Base-by-base conservation (phyloP, 257 asterid genomes). In the Salvia hispanica region DNA sequence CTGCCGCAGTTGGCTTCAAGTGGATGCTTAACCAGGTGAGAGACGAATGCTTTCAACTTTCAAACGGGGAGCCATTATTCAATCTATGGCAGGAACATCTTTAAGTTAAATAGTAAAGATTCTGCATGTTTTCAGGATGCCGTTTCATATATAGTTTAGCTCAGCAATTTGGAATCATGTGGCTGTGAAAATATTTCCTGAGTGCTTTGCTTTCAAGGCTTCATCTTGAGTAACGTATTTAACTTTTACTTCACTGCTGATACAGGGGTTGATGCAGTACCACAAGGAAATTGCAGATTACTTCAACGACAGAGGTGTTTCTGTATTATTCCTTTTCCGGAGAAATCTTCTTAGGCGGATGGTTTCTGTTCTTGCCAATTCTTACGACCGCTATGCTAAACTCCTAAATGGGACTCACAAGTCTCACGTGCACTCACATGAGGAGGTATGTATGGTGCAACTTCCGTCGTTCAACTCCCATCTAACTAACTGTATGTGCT, bases 1-100 rank as follows among this genome's bases (percentile, higher is more conserved):
- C 96, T 0, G 96, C 94, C 60, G 93, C 97, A 5, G 86, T 92
- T 43, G 98, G 98, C 75, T 86, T 92, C 80, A 88, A 92, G 81
- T 92, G 98, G 98, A 92, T 92, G 98, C 90, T 90, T 56, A 92
- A 92, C 66, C 98, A 92, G 97, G 98, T 90, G 67, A 16, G 21
- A 0, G 40, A 39, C 5, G 15, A 36, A n/a, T 31, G 6, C 31
- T 25, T 25, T 25, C 31, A 25, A 25, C 31, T 3, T 25, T 53
- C 53, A 4, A 43, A 56, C 36, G 2, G 4, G 31, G 33, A 25
- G 4, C 43, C 9, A 2, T 25, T 25, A 1, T 25, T 21, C 31
- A 25, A 25, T 25, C 2, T 25, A 25, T 25, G 31, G 31, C 61
- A 50, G 43, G 37, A 65, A 10, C 11, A 2, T 16, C 43, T 67